Evolutionary conservation across 805 yeast species (phyloP).

Genomic region (Saturnispora bothae): DNA sequence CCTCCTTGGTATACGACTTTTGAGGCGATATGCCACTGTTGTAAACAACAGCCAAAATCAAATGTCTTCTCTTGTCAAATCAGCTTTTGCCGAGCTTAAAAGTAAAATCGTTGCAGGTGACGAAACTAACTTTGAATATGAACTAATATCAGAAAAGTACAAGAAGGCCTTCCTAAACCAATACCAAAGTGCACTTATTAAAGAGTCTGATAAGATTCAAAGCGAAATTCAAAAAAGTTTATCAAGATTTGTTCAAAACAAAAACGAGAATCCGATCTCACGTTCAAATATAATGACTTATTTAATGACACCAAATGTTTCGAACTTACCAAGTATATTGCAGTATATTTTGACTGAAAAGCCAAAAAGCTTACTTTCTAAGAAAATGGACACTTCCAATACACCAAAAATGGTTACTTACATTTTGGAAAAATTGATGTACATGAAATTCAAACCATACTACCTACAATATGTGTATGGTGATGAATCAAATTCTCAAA

Average conservation of each 20-base stretch:
- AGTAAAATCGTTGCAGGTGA: slow-evolving; percentile 5
- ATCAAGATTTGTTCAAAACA: slow-evolving; percentile 1
- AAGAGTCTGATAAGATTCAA: slow-evolving; percentile 8
- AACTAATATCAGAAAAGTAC: slow-evolving; percentile 9
- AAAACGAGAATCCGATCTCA: background rate
- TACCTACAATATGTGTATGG: slow-evolving; percentile 20
- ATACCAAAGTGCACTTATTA: slow-evolving; percentile 6
- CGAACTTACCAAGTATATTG: slow-evolving; percentile 3
- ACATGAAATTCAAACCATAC: slow-evolving; percentile 23
- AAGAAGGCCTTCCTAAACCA: slow-evolving; percentile 8
- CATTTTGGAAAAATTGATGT: slow-evolving; percentile 22
- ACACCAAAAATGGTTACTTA: slow-evolving; percentile 14
- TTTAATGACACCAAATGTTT: slow-evolving; percentile 11
- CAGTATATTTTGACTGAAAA: slow-evolving; percentile 6
- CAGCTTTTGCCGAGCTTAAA: slow-evolving; percentile 10
- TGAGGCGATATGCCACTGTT: background rate
- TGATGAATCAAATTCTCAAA: slow-evolving; percentile 23
- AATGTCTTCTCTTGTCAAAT: background rate
- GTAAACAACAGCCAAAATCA: background rate
- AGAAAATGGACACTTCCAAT: background rate
- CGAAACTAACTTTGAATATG: slow-evolving; percentile 7
- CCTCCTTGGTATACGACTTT: background rate
- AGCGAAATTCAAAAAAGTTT: slow-evolving; percentile 4
- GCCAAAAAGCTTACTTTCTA: background rate
- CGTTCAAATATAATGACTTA: slow-evolving; percentile 2